Evolutionary conservation across 371 early-diverging fungal species (phyloP), one percentile per base, ranked within the genome.

Genomic region (Choanephora cucurbitarum): DNA sequence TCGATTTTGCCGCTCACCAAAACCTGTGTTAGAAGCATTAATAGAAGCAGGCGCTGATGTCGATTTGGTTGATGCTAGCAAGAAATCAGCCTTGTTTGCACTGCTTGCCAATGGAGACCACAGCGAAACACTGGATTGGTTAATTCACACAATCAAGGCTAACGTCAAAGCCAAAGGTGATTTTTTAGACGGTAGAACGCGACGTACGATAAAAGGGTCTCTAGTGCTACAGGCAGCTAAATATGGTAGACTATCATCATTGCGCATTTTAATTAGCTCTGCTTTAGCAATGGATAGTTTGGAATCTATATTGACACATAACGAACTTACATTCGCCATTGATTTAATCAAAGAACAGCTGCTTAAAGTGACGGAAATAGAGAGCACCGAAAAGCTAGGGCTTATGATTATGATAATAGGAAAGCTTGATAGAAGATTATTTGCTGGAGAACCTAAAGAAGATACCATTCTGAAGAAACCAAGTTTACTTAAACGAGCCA

Each of bases 31-130:
- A 7, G 42, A 58, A 43, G 15, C 62, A 7, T 49, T 68, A 6
- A 45, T 68, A 1, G 49, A 62, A 13, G 60, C 63, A 10, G 81
- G 81, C 11, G 81, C 79, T n/a, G 66, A 79, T 34, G 69, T 81
- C 39, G 77, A 79, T 52, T 66, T 69, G 8, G 33, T 37, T 0
- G 74, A 70, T 47, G 44, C 63, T 2, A 49, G 49, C 17, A 34
- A 58, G 2, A 67, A 67, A 34, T 53, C 69, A 19, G 59, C 73
- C 21, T 22, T 67, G 21, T 72, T 63, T 49, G 58, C 57, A 1
- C 54, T 78, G 0, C 42, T 78, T 0, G 79, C 71, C 13, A 63
- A 67, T 10, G 67, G 71, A 7, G 71, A 71, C 44, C 45, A 61
- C 39, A 44, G 55, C 14, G 23, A 37, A 21, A 49, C 58, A n/a